Percentiles rank a stretch among this genome's conserved stretches.
Evolutionary conservation across 208 protist species (phyloP).

Genomic region (Kentomonas sorsogonicus): DNA sequence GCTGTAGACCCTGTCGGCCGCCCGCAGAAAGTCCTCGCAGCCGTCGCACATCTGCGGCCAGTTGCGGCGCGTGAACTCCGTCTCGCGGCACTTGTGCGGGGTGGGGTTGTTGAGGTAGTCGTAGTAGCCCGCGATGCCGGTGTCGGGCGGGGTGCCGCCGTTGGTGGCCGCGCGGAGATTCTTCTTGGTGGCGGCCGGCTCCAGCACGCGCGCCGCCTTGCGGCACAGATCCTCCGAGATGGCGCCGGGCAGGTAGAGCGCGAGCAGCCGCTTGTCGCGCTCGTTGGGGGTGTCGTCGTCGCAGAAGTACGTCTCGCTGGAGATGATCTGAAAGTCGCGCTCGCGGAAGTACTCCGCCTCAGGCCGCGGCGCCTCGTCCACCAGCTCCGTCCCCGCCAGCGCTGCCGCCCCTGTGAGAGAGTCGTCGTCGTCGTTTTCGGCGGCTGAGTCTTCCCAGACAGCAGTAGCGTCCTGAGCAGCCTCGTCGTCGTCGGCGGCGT

Average conservation of each 20-base stretch:
- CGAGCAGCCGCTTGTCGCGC: slow-evolving; percentile 37
- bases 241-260: slow-evolving; percentile 60
- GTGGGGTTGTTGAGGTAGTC: slow-evolving; percentile 86
- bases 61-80: slow-evolving; percentile 71
- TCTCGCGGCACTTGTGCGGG: slow-evolving; percentile 80
- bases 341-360: slow-evolving; percentile 48
- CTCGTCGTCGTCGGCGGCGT: no score
- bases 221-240: slow-evolving; percentile 42
- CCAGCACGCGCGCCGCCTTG: slow-evolving; percentile 40
- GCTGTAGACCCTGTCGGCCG: slow-evolving; percentile 69
- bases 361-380: slow-evolving; percentile 35
- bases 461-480: background rate
- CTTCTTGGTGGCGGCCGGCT: slow-evolving; percentile 61
- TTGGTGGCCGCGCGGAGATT: slow-evolving; percentile 76
- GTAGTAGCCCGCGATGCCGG: slow-evolving; percentile 88
- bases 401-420: background rate
- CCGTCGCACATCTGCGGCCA: slow-evolving; percentile 32
- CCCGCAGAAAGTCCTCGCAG: slow-evolving; percentile 40
- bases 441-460: no score
- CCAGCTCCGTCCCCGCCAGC: slow-evolving; percentile 56
- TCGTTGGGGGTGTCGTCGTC: slow-evolving; percentile 37
- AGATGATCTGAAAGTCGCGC: slow-evolving; percentile 63
- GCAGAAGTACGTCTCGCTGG: slow-evolving; percentile 32
- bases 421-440: slow-evolving; percentile 8
- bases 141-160: slow-evolving; percentile 77